phyloP scores from a whole-genome alignment of 371 early-diverging fungal species.

The Mucor velutinosus region DNA sequence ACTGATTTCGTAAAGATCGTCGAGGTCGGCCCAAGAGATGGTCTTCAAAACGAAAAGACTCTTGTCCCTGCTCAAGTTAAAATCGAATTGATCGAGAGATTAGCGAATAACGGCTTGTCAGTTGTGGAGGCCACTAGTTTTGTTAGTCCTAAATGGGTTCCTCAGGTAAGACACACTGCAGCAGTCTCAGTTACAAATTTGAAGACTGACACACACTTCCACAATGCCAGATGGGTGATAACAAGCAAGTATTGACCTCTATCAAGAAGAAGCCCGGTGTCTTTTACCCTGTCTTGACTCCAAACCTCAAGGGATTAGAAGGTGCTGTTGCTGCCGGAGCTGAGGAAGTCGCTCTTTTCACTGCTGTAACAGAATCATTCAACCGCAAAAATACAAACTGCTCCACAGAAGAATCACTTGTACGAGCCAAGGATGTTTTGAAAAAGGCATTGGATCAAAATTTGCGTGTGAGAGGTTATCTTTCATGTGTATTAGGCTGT shows the following conservation, averaged over 20 bases:
- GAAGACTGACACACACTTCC: not conserved
- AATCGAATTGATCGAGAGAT: constrained; percentile 80
- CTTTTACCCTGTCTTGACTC: constrained; percentile 89
- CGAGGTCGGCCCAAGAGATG: constrained; percentile 96
- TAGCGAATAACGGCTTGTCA: constrained; percentile 82
- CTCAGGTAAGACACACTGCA: constrained; percentile 66
- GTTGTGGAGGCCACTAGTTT: constrained; percentile 93
- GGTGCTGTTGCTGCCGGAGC: constrained; percentile 78
- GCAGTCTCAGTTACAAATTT: not conserved
- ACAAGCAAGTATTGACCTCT: constrained; percentile 69
- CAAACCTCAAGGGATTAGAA: constrained; percentile 90
- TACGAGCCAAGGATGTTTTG: constrained; percentile 73
- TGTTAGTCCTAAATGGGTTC: constrained; percentile 98
- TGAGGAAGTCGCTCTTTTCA: constrained; percentile 92
- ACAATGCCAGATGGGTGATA: constrained; percentile 79
- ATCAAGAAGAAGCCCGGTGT: constrained; percentile 68
- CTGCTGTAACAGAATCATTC: constrained; percentile 90
- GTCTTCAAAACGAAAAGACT: constrained; percentile 95
- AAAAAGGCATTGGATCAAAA: constrained; percentile 69
- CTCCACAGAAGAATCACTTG: constrained; percentile 82
- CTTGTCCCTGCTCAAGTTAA: constrained; percentile 82
- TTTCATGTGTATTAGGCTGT: constrained; percentile 92
- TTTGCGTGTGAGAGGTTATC: constrained; percentile 86
- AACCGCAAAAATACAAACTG: constrained; percentile 93
- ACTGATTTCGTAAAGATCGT: constrained; percentile 73